Conservation (phyloP, 2,329 filamentous ascomycete genomes). For the Alternaria sp. region DNA sequence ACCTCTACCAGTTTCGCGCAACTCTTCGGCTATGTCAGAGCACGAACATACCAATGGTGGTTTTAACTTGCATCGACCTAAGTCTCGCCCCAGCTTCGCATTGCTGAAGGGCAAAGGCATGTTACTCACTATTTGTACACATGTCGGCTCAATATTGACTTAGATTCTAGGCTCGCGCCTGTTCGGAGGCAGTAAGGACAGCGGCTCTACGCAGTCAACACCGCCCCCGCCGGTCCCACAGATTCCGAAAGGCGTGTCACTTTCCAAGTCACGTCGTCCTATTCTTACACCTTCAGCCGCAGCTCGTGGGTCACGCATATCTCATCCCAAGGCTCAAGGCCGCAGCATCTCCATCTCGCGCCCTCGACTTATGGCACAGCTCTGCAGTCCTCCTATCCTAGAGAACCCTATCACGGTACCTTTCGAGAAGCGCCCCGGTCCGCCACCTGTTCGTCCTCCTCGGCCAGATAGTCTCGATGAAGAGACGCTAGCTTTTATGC, state of each 20-base stretch:
- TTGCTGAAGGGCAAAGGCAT: constrained; percentile 1
- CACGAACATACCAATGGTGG: neutral
- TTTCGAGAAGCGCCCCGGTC: constrained; percentile 23
- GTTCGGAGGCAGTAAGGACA: constrained; percentile 17
- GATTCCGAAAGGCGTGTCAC: constrained; percentile 15
- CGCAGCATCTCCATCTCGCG: constrained; percentile 23
- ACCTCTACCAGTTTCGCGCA: neutral
- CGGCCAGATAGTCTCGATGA: constrained; percentile 29
- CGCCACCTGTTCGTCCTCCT: constrained; percentile 23
- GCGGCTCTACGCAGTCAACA: constrained; percentile 1
- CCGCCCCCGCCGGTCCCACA: constrained; percentile 29
- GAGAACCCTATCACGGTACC: constrained; percentile 11
- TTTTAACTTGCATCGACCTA: constrained; percentile 14
- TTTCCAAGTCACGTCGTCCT: constrained; percentile 9
- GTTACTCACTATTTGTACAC: neutral
- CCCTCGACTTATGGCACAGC: constrained; percentile 19
- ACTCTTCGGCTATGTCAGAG: neutral
- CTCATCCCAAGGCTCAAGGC: neutral
- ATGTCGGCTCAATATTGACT: neutral
- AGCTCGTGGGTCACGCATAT: constrained; percentile 12
- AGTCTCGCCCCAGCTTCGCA: neutral
- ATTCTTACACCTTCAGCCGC: constrained; percentile 4
- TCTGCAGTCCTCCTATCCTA: constrained; percentile 8
- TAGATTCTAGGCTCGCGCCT: constrained; percentile 24
- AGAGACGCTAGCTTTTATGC: constrained; percentile 26